Evolutionary conservation across 2,329 filamentous ascomycete species (phyloP).

Genomic region (Neoascochyta sp.): DNA sequence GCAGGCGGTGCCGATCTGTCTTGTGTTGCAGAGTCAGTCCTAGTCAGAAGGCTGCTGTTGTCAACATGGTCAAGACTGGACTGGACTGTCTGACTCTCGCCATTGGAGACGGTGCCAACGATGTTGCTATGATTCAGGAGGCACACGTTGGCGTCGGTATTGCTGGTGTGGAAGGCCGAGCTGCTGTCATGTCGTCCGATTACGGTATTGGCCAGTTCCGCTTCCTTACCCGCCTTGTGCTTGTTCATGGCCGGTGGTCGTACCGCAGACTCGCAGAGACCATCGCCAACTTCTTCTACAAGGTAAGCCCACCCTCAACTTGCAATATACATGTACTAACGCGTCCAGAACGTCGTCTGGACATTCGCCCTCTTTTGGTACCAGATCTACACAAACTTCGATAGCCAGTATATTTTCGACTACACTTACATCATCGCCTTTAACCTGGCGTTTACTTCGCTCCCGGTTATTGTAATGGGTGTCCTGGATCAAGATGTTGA

Average conservation of each 20-base stretch:
- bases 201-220: constrained; percentile 87
- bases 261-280: constrained; percentile 89
- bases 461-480: constrained; percentile 93
- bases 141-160: constrained; percentile 87
- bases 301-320: constrained; percentile 49
- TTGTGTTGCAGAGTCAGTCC: constrained; percentile 97
- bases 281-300: constrained; percentile 99
- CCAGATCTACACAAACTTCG: constrained; percentile 91
- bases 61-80: constrained; percentile 89
- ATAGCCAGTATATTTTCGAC: constrained; percentile 95
- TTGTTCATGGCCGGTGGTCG: constrained; percentile 86
- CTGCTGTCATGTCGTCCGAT: constrained; percentile 80
- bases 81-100: constrained; percentile 93
- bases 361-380: constrained; percentile 97
- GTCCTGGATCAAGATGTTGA: constrained; percentile 96
- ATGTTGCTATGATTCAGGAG: constrained; percentile 90
- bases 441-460: constrained; percentile 93
- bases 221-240: constrained; percentile 72
- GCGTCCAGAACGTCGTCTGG: constrained; percentile 82
- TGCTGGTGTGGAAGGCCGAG: constrained; percentile 79
- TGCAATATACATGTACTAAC: constrained; percentile 20
- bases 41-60: constrained; percentile 95
- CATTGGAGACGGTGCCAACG: constrained; percentile 86
- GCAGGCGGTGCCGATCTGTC: constrained; percentile 95
- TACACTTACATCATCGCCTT: constrained; percentile 97